Percentiles rank a stretch among this genome's conserved stretches.
Evolutionary conservation across 441 rosid species (phyloP).

Genomic region (Gossypium schwendimanii): DNA sequence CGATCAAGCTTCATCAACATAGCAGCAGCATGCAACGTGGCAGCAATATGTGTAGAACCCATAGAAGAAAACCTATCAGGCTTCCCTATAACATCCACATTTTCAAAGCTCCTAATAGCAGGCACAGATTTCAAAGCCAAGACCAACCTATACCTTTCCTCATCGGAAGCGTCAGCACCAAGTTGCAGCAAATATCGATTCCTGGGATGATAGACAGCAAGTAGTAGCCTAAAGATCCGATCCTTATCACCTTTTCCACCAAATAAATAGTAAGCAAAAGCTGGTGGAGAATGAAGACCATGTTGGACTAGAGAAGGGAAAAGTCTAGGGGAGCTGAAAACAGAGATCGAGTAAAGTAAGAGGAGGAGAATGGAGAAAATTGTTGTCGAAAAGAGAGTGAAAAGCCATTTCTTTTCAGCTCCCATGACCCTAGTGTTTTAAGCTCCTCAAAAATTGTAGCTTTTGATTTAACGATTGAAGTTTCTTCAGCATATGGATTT

Average conservation of each 20-base stretch:
- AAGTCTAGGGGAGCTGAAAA: conserved; percentile 55
- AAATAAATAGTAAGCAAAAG: conserved; percentile 82
- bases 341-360: conserved; percentile 64
- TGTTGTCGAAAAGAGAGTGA: conserved; percentile 71
- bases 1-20: conserved; percentile 61
- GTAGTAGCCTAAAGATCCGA: conserved; percentile 67
- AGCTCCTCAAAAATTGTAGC: neutral
- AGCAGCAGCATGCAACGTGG: conserved; percentile 67
- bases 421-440: conserved; percentile 38
- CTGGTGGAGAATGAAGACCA: conserved; percentile 75
- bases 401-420: conserved; percentile 86
- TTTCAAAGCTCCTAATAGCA: conserved; percentile 59
- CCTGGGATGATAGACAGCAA: conserved; percentile 87
- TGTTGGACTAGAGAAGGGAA: conserved; percentile 68
- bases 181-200: conserved; percentile 82
- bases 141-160: conserved; percentile 53
- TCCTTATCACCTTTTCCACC: conserved; percentile 71
- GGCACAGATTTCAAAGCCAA: conserved; percentile 57
- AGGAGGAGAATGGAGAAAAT: conserved; percentile 59
- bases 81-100: conserved; percentile 80
- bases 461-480: conserved; percentile 15
- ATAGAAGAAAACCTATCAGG: conserved; percentile 56
- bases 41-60: conserved; percentile 66
- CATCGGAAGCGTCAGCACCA: conserved; percentile 64
- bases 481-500: conserved; percentile 22